Evolutionary conservation across 805 yeast species (phyloP), one percentile per base, ranked within the genome.

Genomic region (Yarrowia sp.): DNA sequence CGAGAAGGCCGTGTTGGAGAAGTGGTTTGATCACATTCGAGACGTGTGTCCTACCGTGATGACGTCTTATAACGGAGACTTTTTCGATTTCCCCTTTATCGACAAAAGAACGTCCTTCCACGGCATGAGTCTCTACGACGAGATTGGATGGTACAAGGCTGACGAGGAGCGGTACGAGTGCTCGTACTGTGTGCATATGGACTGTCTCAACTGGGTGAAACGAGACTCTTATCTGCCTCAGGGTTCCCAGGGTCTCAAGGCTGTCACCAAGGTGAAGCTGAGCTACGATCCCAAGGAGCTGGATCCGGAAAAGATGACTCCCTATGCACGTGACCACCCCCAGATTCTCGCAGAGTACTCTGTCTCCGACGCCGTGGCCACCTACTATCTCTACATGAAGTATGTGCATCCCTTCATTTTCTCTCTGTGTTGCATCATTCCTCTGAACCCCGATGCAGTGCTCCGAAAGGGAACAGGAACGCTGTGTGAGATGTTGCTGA

Each of bases 331-430:
- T 72, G 97, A 93, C 74, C 86, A 89, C 73, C 99, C 99, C 0
- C 98, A 95, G 74, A 79, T 89, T 3, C 79, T 95, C 64, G 92
- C 99, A 0, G 99, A 96, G 76, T 95, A 95, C 77, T 96, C 99
- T 0, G 99, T 95, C 34, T 96, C 99, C 68, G 99, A 95, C 83
- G 99, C 99, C 13, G 99, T 96, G 46, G 99, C 99, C 5, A 95
- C 99, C 0, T 95, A 93, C 76, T 95, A 95, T 77, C 81, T 95
- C 55, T 95, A 93, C 80, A 93, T 90, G 86, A 95, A 95, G 78
- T 96, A 95, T 75, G 97, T 95, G 65, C 98, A 93, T 77, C 98
- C 98, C 1, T 95, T 95, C 79, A 89, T 95, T 72, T 92, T 95
- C 75, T 95, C 99, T 2, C 85, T 95, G 69, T 93, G 98, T 78